phyloP scores from a whole-genome alignment of 1,139 yeast genomes.

The Diutina ranongensis region DNA sequence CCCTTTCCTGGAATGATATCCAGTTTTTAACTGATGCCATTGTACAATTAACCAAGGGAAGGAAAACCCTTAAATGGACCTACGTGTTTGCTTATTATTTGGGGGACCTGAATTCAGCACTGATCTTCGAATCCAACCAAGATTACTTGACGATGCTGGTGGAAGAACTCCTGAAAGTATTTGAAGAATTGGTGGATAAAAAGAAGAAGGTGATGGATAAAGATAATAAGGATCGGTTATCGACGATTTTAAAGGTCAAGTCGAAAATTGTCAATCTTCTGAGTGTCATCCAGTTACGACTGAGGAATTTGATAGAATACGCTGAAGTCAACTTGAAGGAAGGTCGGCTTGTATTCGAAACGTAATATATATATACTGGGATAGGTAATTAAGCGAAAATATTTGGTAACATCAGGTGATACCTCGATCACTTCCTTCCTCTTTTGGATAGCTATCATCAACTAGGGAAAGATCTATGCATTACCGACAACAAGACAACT shows the following conservation, averaged over 20 bases:
- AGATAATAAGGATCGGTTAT: neutral
- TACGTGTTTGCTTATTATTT: conserved; percentile 73
- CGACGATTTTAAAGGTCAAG: neutral
- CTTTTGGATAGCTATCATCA: no score
- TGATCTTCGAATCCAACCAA: conserved; percentile 68
- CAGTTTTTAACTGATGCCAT: conserved; percentile 74
- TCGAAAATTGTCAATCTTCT: neutral
- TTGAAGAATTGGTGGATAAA: conserved; percentile 4
- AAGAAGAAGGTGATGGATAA: conserved; percentile 2
- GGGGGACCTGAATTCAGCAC: conserved; percentile 34
- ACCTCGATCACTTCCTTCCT: no score
- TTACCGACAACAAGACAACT: no score
- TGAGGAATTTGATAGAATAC: conserved; percentile 1
- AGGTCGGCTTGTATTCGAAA: neutral
- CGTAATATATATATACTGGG: neutral
- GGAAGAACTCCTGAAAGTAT: conserved; percentile 63
- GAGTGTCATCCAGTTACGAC: neutral
- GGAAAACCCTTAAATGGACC: conserved; percentile 84
- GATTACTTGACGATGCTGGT: conserved; percentile 60
- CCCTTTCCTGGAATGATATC: conserved; percentile 82
- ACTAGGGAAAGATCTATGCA: no score
- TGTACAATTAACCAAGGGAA: conserved; percentile 49
- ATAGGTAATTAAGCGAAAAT: neutral
- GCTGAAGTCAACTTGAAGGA: neutral
- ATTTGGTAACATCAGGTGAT: no score